A percentile compares a stretch with the other conserved stretches of the same genome.
These are phyloP conservation scores for Hymenotorrendiella dingleyae DNA, from an alignment of 2,329 filamentous ascomycete species.

Conservation along the genomic window DNA sequence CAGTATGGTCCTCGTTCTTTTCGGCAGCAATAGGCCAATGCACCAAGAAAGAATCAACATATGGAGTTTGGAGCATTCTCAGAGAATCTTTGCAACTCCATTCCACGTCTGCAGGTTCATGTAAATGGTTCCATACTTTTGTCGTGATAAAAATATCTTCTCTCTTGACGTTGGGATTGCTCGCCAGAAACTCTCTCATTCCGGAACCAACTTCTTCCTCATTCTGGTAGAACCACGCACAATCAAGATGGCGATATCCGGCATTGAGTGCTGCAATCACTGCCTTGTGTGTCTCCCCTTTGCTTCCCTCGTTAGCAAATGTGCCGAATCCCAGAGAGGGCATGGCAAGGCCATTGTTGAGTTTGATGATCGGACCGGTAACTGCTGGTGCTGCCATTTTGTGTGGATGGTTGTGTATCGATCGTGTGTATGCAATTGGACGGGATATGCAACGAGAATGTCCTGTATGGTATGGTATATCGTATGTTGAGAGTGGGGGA, in stretches of 20 bases:
- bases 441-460: neutral
- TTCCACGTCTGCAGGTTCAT: conserved; percentile 55
- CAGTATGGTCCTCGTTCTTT: conserved; percentile 65
- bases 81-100: conserved; percentile 67
- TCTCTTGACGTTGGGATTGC: conserved; percentile 56
- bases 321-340: conserved; percentile 41
- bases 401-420: neutral
- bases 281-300: conserved; percentile 40
- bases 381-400: conserved; percentile 26
- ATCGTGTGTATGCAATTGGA: neutral
- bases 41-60: conserved; percentile 75
- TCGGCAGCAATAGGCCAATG: conserved; percentile 79
- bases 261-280: conserved; percentile 57
- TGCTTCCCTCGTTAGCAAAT: conserved; percentile 29
- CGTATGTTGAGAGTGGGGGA: conserved; percentile 1
- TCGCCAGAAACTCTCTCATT: conserved; percentile 63
- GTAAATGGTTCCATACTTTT: conserved; percentile 81
- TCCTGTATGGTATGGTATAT: neutral
- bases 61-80: conserved; percentile 66
- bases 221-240: conserved; percentile 73
- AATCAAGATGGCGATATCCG: conserved; percentile 64
- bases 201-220: conserved; percentile 78
- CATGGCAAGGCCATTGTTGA: conserved; percentile 34
- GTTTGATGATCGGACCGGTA: conserved; percentile 28
- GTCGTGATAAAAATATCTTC: conserved; percentile 78